A percentile compares a stretch with the other conserved stretches of the same genome.
These are phyloP conservation scores for Neocatenulostroma microsporum DNA, from an alignment of 2,329 filamentous ascomycete species.

Conservation along the genomic window DNA sequence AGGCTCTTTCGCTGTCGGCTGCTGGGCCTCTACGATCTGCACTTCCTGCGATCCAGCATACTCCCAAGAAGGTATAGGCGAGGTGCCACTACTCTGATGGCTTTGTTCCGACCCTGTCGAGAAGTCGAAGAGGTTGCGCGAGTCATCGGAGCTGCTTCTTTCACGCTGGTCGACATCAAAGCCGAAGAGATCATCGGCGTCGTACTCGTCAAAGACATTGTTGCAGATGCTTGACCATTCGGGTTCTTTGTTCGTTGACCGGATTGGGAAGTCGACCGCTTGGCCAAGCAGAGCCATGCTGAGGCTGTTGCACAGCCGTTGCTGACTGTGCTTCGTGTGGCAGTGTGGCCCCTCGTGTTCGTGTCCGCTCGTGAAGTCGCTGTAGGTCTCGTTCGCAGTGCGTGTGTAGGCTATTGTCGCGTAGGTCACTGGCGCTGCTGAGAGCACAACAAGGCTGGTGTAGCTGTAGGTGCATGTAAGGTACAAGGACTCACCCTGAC, in stretches of 20 bases:
- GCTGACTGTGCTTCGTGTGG: neutral
- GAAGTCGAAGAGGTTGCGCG: constrained; percentile 44
- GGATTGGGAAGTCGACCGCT: constrained; percentile 29
- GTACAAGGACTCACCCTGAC: constrained; percentile 6
- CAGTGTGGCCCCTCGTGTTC: too few relatives aligned
- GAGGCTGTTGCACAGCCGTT: neutral
- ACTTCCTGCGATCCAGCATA: constrained; percentile 8
- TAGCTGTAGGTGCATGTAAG: neutral
- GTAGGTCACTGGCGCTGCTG: too few relatives aligned
- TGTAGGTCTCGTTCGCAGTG: too few relatives aligned
- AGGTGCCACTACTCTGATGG: constrained; percentile 37
- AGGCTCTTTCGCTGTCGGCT: constrained; percentile 34
- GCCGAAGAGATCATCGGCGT: constrained; percentile 46
- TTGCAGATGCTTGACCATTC: constrained; percentile 51
- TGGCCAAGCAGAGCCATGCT: constrained; percentile 18
- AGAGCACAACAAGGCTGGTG: neutral
- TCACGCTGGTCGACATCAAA: constrained; percentile 42
- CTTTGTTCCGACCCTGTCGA: constrained; percentile 43
- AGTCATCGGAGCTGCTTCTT: constrained; percentile 41
- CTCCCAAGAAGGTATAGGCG: constrained; percentile 43
- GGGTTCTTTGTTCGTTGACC: constrained; percentile 44
- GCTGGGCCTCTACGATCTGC: constrained; percentile 18
- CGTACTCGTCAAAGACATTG: constrained; percentile 57
- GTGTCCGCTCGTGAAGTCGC: too few relatives aligned
- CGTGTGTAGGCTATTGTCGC: neutral